Evolutionary conservation across 345 rosid genomes (phyloP).

Genomic region (Laguncularia racemosa): DNA sequence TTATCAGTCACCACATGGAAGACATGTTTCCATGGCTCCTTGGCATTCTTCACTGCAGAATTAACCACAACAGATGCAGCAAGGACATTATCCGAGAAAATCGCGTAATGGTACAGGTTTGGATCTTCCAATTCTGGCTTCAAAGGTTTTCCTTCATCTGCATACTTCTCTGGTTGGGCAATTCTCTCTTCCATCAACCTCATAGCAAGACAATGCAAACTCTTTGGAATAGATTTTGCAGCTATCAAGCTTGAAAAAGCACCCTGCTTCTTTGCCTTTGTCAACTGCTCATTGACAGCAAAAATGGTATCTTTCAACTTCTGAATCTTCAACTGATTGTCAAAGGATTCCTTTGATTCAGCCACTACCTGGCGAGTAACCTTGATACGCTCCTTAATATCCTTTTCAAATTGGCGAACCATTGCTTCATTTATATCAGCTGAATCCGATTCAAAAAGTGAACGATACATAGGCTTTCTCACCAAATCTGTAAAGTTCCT

Average conservation of each 20-base stretch:
- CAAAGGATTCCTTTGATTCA: constrained; percentile 90
- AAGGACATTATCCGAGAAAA: constrained; percentile 83
- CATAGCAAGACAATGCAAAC: constrained; percentile 93
- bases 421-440: constrained; percentile 53
- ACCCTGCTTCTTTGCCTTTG: constrained; percentile 91
- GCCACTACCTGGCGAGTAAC: constrained; percentile 79
- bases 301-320: constrained; percentile 88
- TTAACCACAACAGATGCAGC: constrained; percentile 96
- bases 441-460: constrained; percentile 58
- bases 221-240: constrained; percentile 89
- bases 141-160: constrained; percentile 59
- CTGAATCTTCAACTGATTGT: constrained; percentile 93
- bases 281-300: constrained; percentile 79
- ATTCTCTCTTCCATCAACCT: constrained; percentile 95
- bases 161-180: constrained; percentile 73
- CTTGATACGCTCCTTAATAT: constrained; percentile 89
- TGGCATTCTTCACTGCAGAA: constrained; percentile 86
- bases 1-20: constrained; percentile 95
- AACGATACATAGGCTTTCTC: constrained; percentile 53
- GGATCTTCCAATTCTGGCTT: constrained; percentile 78
- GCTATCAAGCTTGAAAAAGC: constrained; percentile 94
- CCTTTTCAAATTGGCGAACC: constrained; percentile 82
- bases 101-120: constrained; percentile 76
- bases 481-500: constrained; percentile 79
- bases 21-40: constrained; percentile 88